A percentile compares a stretch with the other conserved stretches of the same genome.
Evolutionary conservation across 768 basidiomycete genomes (phyloP).

Genomic region (Russula ochroleuca): DNA sequence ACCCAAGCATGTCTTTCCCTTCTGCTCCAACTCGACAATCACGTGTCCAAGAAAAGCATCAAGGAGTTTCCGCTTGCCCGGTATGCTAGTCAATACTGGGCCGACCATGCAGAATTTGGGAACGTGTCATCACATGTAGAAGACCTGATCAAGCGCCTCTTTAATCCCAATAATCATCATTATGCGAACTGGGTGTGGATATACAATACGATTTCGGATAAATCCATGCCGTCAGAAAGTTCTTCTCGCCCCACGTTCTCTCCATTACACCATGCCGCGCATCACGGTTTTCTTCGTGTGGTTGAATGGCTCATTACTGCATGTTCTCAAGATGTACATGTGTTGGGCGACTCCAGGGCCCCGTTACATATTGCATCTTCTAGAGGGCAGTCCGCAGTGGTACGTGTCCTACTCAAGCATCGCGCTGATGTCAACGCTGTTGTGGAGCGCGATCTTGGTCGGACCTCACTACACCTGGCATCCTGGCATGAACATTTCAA

Average conservation of each 20-base stretch:
- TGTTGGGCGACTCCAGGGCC: accelerated
- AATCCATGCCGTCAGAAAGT: too few species aligned
- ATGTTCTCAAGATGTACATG: neutral
- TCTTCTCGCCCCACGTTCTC: too few species aligned
- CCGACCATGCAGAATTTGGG: neutral
- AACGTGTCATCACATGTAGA: neutral
- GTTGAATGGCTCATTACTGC: neutral
- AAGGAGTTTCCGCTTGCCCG: neutral
- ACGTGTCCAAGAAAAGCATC: neutral
- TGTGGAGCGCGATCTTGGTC: accelerated
- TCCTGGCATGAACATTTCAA: too few species aligned
- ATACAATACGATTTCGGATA: neutral
- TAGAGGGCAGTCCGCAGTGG: neutral
- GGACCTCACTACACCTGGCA: neutral
- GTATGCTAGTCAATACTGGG: slow-evolving; percentile 6
- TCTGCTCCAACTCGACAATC: neutral
- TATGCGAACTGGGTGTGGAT: neutral
- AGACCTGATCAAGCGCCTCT: too few species aligned
- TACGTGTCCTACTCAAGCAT: neutral
- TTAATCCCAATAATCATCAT: too few species aligned
- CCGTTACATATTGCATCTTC: neutral
- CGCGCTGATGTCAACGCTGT: neutral
- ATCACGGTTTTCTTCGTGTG: neutral
- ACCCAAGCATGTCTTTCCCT: neutral
- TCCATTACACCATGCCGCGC: neutral